phyloP scores from a whole-genome alignment of 139 green algal species.

The Micractinium sp. region DNA sequence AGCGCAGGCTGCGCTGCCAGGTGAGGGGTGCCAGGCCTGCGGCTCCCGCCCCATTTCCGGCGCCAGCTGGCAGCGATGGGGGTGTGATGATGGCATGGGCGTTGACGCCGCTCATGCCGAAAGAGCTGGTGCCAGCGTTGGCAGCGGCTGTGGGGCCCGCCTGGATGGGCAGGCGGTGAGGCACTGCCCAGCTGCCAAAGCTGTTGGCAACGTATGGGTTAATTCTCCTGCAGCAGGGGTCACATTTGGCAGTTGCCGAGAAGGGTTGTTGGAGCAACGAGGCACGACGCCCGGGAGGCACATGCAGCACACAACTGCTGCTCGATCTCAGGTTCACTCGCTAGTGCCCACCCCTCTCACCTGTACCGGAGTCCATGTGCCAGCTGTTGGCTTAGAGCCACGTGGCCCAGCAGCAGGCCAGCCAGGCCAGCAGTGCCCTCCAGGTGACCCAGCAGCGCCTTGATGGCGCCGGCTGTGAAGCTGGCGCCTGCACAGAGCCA shows the following conservation, averaged over 20 bases:
- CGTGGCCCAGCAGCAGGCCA: slow-evolving; percentile 68
- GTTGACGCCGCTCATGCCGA: slow-evolving; percentile 91
- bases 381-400: slow-evolving; percentile 48
- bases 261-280: not conserved
- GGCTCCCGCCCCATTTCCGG: not conserved
- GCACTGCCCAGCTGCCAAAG: slow-evolving; percentile 44
- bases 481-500: not conserved
- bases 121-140: slow-evolving; percentile 77
- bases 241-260: not conserved
- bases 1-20: slow-evolving; percentile 29
- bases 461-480: slow-evolving; percentile 71
- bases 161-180: slow-evolving; percentile 65
- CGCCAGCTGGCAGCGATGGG: not conserved
- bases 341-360: not conserved
- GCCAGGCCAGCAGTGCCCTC: slow-evolving; percentile 84
- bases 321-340: not conserved
- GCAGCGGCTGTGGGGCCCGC: not conserved
- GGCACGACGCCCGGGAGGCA: too few relatives aligned
- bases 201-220: slow-evolving; percentile 79
- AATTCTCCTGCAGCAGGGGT: slow-evolving; percentile 41
- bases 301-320: too few relatives aligned
- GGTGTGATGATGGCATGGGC: slow-evolving; percentile 71
- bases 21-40: not conserved
- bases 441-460: slow-evolving; percentile 74
- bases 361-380: slow-evolving; percentile 68